Evolutionary conservation across 129 eudicot genomes (phyloP), one percentile per base, ranked within the genome.

Genomic region (Helianthus tuberosus): DNA sequence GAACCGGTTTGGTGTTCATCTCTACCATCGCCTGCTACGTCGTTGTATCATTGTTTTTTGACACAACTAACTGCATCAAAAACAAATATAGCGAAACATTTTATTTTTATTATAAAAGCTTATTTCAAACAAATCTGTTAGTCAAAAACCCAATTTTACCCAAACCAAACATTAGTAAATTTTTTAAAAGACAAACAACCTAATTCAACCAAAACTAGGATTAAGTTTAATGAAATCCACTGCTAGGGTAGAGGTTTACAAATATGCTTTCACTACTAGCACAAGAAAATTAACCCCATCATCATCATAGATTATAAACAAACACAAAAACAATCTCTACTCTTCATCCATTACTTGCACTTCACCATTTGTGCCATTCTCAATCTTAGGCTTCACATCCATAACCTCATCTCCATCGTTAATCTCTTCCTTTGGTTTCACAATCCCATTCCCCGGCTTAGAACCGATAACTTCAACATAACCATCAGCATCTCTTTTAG

Each of bases 281-380:
- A 54, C 35, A 65, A 63, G 23, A 63, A 74, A 64, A 74, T 64
- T 64, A 74, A 66, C 78, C 50, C 71, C 43, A 57, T 20, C 9
- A 35, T 10, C 25, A 6, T 5, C 46, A 55, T 41, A 69, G 80
- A 57, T 74, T 75, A 80, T 49, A 52, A 50, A 62, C 44, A 68
- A 61, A 41, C 67, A 29, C 11, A 27, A 17, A 69, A 77, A 61
- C 53, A 75, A 58, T 14, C 35, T 57, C 71, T 84, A 81, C 85
- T 87, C 89, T 23, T 84, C 70, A 23, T 84, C 89, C 88, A 87
- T 84, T 2, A 76, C 83, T 58, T 83, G 77, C 53, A 32, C 80
- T 72, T 75, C 89, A 29, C 80, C 86, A 16, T 86, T 78, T 43
- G 84, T 68, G 66, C 70, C 83, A 25, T 64, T 65, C 66, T 77